phyloP scores from a whole-genome alignment of 345 rosid species.

The Camelina hispida region DNA sequence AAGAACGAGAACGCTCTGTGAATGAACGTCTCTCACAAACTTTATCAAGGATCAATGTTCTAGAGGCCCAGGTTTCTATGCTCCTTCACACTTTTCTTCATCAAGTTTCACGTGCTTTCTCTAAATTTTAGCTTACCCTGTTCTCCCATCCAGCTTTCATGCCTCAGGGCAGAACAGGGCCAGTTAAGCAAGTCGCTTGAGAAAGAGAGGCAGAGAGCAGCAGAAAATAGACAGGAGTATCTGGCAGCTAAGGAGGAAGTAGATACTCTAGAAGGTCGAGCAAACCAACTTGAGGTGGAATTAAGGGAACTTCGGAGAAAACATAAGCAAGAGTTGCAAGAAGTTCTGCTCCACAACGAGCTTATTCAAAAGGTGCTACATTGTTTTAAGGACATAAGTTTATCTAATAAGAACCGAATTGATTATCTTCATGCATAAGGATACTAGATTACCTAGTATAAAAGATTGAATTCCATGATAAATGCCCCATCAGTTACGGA shows the following conservation, averaged over 20 bases:
- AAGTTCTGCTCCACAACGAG: slow-evolving; percentile 73
- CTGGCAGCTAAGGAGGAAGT: slow-evolving; percentile 98
- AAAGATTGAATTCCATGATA: neutral
- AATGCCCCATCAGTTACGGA: slow-evolving; percentile 6
- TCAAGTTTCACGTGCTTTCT: slow-evolving; percentile 21
- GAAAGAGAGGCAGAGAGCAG: slow-evolving; percentile 98
- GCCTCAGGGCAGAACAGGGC: slow-evolving; percentile 94
- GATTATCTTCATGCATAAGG: too few relatives aligned
- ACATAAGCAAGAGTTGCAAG: slow-evolving; percentile 94
- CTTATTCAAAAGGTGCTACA: slow-evolving; percentile 78
- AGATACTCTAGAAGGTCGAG: slow-evolving; percentile 93
- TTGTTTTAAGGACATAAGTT: slow-evolving; percentile 1
- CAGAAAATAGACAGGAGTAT: slow-evolving; percentile 96
- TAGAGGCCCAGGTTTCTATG: slow-evolving; percentile 88
- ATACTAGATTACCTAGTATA: too few relatives aligned
- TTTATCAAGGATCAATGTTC: slow-evolving; percentile 91
- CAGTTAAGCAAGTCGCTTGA: slow-evolving; percentile 94
- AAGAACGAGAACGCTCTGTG: slow-evolving; percentile 90
- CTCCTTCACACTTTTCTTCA: slow-evolving; percentile 30
- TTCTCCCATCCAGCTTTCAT: slow-evolving; percentile 72
- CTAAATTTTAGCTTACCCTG: slow-evolving; percentile 43
- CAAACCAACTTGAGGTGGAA: slow-evolving; percentile 84
- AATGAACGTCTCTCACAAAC: slow-evolving; percentile 97
- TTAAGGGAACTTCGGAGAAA: slow-evolving; percentile 76
- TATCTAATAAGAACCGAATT: neutral